Evolutionary conservation across 257 asterid species (phyloP).

Genomic region (Hygrophila difformis): DNA sequence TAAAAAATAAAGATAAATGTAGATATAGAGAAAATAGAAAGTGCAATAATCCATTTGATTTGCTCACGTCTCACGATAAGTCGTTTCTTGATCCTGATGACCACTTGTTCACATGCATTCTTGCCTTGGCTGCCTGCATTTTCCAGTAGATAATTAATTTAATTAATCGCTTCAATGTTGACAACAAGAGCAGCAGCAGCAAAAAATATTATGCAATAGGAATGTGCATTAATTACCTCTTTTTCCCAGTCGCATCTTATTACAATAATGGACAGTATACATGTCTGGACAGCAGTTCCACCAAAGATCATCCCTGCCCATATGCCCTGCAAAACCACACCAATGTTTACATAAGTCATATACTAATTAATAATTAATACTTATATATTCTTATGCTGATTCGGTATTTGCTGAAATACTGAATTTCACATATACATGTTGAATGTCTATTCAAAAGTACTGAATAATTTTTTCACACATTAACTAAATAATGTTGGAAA

Average conservation of each 20-base stretch:
- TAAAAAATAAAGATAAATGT: no score
- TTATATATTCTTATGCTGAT: not conserved
- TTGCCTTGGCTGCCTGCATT: slow-evolving; percentile 60
- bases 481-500: no score
- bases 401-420: no score
- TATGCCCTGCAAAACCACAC: no score
- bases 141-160: not conserved
- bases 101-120: slow-evolving; percentile 39
- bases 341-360: not conserved
- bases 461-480: no score
- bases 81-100: slow-evolving; percentile 21
- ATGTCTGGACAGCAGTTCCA: slow-evolving; percentile 61
- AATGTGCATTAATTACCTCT: slow-evolving; percentile 32
- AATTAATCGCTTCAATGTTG: no score
- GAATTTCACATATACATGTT: no score
- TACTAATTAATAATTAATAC: not conserved
- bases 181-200: no score
- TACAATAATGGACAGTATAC: slow-evolving; percentile 35
- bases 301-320: slow-evolving; percentile 85
- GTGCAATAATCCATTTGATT: not conserved
- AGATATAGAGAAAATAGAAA: no score
- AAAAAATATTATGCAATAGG: not conserved
- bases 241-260: slow-evolving; percentile 60
- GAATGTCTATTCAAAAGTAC: no score
- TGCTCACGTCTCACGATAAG: slow-evolving; percentile 14